A percentile compares a stretch with the other conserved stretches of the same genome.
phyloP scores from a whole-genome alignment of 2,329 filamentous ascomycete species.

The Colletotrichum orchidophilum region DNA sequence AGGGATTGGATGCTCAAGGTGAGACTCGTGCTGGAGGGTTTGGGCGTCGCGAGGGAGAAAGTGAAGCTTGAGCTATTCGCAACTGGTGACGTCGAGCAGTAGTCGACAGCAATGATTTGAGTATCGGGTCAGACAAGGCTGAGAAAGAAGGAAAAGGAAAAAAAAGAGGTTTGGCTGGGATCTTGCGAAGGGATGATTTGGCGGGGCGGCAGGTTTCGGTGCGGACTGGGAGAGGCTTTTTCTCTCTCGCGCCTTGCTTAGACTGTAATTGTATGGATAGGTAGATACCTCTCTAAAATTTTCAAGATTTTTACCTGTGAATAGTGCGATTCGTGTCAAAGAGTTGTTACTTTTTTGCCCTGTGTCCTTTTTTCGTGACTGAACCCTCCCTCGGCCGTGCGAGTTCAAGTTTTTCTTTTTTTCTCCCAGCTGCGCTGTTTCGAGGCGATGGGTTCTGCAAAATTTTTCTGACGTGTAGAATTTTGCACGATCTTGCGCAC shows the following conservation, averaged over 20 bases:
- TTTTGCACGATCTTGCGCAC: background rate
- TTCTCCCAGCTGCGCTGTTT: slow-evolving; percentile 21
- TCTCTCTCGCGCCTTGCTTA: background rate
- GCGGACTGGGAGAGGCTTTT: background rate
- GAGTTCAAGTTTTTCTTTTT: slow-evolving; percentile 18
- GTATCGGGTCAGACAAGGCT: background rate
- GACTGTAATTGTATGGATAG: slow-evolving; percentile 20
- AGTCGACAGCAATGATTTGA: background rate
- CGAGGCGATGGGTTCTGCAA: background rate
- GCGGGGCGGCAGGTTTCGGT: background rate
- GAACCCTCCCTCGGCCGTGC: slow-evolving; percentile 2
- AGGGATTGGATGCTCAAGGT: slow-evolving; percentile 73
- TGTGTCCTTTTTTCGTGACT: background rate
- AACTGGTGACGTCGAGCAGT: slow-evolving; percentile 56
- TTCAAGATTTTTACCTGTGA: background rate
- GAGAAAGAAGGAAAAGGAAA: background rate
- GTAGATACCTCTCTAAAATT: slow-evolving; percentile 21
- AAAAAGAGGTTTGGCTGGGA: background rate
- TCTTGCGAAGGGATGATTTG: slow-evolving; percentile 27
- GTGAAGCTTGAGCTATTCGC: slow-evolving; percentile 75
- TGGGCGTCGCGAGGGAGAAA: slow-evolving; percentile 66
- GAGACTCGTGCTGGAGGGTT: slow-evolving; percentile 58
- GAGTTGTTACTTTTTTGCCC: slow-evolving; percentile 10
- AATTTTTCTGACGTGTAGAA: slow-evolving; percentile 2
- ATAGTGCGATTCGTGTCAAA: background rate